phyloP scores from a whole-genome alignment of 2,329 filamentous ascomycete species.

The Scedosporium apiospermum region DNA sequence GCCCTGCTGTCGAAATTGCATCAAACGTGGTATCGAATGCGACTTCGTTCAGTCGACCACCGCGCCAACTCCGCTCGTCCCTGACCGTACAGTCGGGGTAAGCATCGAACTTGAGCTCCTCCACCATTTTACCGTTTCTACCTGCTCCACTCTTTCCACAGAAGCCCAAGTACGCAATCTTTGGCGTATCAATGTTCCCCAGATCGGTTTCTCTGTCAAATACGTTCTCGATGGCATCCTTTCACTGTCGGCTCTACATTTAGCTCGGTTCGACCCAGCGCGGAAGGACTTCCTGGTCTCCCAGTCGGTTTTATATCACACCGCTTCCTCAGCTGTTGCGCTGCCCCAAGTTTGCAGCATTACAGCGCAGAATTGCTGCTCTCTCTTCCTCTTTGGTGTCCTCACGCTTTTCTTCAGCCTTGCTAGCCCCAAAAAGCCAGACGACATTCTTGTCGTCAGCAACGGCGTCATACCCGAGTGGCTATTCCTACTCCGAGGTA shows the following conservation, averaged over 20 bases:
- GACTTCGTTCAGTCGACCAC: background rate
- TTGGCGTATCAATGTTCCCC: too few relatives aligned
- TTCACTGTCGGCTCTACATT: too few relatives aligned
- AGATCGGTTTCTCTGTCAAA: too few relatives aligned
- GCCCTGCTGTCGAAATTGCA: background rate
- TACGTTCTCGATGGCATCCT: too few relatives aligned
- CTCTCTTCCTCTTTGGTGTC: conserved; percentile 11
- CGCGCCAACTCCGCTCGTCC: background rate
- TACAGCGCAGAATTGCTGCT: background rate
- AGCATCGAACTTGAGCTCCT: too few relatives aligned
- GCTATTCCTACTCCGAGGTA: conserved; percentile 11
- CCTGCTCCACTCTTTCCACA: too few relatives aligned
- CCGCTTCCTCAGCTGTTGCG: conserved; percentile 21
- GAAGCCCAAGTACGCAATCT: too few relatives aligned
- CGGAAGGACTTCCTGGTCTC: conserved; percentile 16
- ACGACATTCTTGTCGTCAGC: conserved; percentile 10
- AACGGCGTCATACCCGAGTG: conserved; percentile 11
- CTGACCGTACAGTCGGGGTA: too few relatives aligned
- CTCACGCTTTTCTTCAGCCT: conserved; percentile 11
- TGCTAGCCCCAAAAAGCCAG: conserved; percentile 9
- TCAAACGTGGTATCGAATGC: background rate
- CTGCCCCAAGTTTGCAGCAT: background rate
- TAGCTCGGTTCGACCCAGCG: background rate
- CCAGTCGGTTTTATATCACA: conserved; percentile 31
- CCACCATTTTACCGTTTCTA: too few relatives aligned